A percentile compares a stretch with the other conserved stretches of the same genome.
These are phyloP conservation scores for Hymenoscyphus repandus DNA, from an alignment of 2,329 filamentous ascomycete genomes.

Conservation along the genomic window DNA sequence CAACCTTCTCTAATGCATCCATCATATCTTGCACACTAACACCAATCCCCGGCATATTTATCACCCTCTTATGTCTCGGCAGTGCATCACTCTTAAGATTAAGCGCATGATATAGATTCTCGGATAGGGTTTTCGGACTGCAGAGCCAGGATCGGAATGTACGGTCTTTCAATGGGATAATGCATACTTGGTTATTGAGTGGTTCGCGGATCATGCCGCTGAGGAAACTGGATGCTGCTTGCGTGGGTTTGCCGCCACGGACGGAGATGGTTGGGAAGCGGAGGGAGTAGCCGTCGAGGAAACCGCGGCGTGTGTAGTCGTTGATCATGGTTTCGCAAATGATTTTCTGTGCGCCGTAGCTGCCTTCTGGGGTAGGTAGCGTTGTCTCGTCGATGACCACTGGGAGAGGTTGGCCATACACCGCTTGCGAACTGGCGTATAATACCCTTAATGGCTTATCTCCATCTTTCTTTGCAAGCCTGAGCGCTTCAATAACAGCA, in stretches of 20 bases:
- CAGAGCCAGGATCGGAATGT: slow-evolving; percentile 48
- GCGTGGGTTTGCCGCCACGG: slow-evolving; percentile 53
- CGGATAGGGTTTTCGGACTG: slow-evolving; percentile 46
- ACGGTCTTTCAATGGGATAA: slow-evolving; percentile 47
- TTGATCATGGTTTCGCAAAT: slow-evolving; percentile 55
- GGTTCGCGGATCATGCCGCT: slow-evolving; percentile 59
- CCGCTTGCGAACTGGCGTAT: slow-evolving; percentile 55
- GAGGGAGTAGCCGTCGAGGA: slow-evolving; percentile 51
- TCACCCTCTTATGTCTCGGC: slow-evolving; percentile 42
- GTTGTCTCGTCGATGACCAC: slow-evolving; percentile 41
- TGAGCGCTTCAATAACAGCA: slow-evolving; percentile 46
- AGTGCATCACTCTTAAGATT: slow-evolving; percentile 37
- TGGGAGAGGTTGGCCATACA: slow-evolving; percentile 52
- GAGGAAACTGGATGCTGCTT: slow-evolving; percentile 56
- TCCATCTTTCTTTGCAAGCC: slow-evolving; percentile 23
- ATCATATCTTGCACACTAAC: slow-evolving; percentile 56
- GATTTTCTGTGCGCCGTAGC: slow-evolving; percentile 58
- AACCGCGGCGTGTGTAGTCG: slow-evolving; percentile 50
- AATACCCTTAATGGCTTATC: slow-evolving; percentile 40
- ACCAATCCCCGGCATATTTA: slow-evolving; percentile 53
- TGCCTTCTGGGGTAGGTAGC: slow-evolving; percentile 48
- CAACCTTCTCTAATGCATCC: slow-evolving; percentile 50
- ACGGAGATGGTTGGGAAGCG: slow-evolving; percentile 58
- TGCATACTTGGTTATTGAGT: slow-evolving; percentile 46
- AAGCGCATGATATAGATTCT: slow-evolving; percentile 47